A percentile compares a stretch with the other conserved stretches of the same genome.
Evolutionary conservation across 116 monocot genomes (phyloP).

Genomic region (Iris pallida): DNA sequence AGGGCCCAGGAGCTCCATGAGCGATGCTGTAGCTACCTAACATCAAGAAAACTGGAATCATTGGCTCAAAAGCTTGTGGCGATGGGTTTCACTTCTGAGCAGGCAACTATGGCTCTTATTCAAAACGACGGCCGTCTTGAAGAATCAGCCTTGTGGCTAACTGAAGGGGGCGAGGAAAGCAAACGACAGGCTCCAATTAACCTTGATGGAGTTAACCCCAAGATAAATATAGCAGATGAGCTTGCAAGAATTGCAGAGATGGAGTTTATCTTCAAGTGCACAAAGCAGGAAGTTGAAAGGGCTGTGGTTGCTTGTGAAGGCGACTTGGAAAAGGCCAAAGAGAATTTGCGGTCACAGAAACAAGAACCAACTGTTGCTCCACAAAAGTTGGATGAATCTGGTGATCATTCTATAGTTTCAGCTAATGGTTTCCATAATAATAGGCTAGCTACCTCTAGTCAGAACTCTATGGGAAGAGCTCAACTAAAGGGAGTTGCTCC

Average conservation of each 20-base stretch:
- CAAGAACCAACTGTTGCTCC: slow-evolving; percentile 29
- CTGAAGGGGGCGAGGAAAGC: slow-evolving; percentile 49
- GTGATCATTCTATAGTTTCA: slow-evolving; percentile 12
- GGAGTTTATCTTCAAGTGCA: slow-evolving; percentile 58
- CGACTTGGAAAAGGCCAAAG: slow-evolving; percentile 66
- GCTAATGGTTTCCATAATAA: slow-evolving; percentile 10
- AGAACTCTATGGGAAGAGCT: slow-evolving; percentile 20
- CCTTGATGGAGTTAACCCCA: slow-evolving; percentile 35
- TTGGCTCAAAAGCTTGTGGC: slow-evolving; percentile 65
- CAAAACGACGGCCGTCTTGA: slow-evolving; percentile 75
- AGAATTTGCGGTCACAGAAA: slow-evolving; percentile 45
- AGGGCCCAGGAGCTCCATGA: slow-evolving; percentile 80
- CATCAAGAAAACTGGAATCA: slow-evolving; percentile 70
- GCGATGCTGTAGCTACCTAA: slow-evolving; percentile 57
- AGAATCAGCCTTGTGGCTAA: slow-evolving; percentile 80
- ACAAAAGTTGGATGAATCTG: slow-evolving; percentile 26
- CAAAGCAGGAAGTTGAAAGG: slow-evolving; percentile 87
- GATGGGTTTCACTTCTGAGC: slow-evolving; percentile 79
- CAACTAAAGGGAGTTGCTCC: slow-evolving; percentile 24
- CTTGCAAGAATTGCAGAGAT: slow-evolving; percentile 55
- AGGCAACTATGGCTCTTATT: slow-evolving; percentile 74
- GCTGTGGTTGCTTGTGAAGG: slow-evolving; percentile 73
- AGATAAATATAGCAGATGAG: slow-evolving; percentile 80
- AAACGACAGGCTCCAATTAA: slow-evolving; percentile 29
- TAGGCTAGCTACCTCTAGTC: slow-evolving; percentile 8